A percentile compares a stretch with the other conserved stretches of the same genome.
Evolutionary conservation across 352 stramenopile species (phyloP).

Genomic region (Phytopythium delawarense): DNA sequence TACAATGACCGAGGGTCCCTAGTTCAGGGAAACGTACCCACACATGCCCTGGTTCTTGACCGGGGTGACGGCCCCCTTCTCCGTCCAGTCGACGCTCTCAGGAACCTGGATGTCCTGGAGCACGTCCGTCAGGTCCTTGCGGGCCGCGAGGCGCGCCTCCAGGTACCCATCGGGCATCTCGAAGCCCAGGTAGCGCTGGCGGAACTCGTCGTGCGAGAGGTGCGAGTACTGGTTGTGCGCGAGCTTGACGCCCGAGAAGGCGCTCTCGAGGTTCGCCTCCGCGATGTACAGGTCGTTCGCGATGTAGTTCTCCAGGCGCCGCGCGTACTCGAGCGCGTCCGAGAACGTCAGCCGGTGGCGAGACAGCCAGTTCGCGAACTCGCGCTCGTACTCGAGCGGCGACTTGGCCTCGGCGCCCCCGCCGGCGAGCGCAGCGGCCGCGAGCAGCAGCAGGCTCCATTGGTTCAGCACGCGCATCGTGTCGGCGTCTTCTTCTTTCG

Average conservation of each 20-base stretch:
- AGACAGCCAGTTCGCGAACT: slow-evolving; percentile 69
- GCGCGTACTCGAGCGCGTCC: slow-evolving; percentile 67
- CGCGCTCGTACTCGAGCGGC: slow-evolving; percentile 60
- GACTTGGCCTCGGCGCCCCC: slow-evolving; percentile 37
- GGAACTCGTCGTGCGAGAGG: slow-evolving; percentile 92
- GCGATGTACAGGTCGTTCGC: slow-evolving; percentile 84
- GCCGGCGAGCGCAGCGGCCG: slow-evolving; percentile 17
- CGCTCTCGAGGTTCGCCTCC: slow-evolving; percentile 80
- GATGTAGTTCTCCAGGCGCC: slow-evolving; percentile 74
- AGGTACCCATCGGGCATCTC: slow-evolving; percentile 34
- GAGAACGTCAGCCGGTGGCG: slow-evolving; percentile 44
- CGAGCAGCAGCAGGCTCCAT: slow-evolving; percentile 11
- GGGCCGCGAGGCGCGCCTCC: slow-evolving; percentile 28
- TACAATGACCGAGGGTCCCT: neutral
- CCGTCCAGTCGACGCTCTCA: slow-evolving; percentile 87
- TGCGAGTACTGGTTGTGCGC: slow-evolving; percentile 94
- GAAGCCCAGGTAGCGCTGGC: slow-evolving; percentile 33
- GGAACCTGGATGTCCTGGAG: slow-evolving; percentile 36
- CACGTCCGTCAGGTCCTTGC: slow-evolving; percentile 8
- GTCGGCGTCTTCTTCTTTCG: too few species aligned
- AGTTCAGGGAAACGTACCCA: slow-evolving; percentile 25
- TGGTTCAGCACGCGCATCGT: slow-evolving; percentile 20
- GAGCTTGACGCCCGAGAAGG: slow-evolving; percentile 76
- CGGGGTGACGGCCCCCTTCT: slow-evolving; percentile 90
- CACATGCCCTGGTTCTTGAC: slow-evolving; percentile 97